Evolutionary conservation across 2,329 filamentous ascomycete genomes (phyloP).

Genomic region (Trichophyton schoenleinii): DNA sequence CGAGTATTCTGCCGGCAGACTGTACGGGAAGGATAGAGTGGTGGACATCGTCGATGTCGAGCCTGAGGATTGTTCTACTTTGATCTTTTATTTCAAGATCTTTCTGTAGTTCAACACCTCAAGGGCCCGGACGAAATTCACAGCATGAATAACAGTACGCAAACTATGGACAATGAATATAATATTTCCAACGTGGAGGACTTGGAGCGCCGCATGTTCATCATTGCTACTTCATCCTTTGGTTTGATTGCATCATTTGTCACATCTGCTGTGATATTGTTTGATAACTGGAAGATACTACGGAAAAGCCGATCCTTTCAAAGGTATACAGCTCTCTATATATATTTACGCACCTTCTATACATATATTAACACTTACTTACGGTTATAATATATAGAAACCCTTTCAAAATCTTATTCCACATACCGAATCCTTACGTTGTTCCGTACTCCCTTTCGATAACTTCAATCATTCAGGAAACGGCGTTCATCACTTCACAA

Average conservation of each 20-base stretch:
- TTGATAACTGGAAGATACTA: conserved; percentile 12
- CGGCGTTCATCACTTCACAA: conserved; percentile 14
- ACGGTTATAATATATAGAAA: neutral
- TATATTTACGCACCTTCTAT: neutral
- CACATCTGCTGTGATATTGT: conserved; percentile 10
- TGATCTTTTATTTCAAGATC: neutral
- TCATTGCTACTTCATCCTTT: conserved; percentile 14
- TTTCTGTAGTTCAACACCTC: neutral
- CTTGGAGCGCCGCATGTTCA: conserved; percentile 11
- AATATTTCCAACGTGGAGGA: conserved; percentile 10
- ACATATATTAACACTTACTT: neutral
- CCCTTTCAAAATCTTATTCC: neutral
- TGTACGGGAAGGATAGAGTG: neutral
- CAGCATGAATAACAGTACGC: neutral
- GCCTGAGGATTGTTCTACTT: neutral
- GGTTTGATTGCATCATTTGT: conserved; percentile 13
- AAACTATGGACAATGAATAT: neutral
- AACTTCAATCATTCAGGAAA: conserved; percentile 14
- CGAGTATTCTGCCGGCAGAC: neutral
- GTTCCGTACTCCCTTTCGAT: conserved; percentile 13
- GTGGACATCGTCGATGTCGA: neutral
- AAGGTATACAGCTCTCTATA: neutral
- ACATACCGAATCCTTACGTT: conserved; percentile 14
- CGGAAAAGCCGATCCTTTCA: neutral
- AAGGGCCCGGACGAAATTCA: neutral